phyloP scores from a whole-genome alignment of 495 filamentous ascomycete genomes.

The Lophiotrema nucula region DNA sequence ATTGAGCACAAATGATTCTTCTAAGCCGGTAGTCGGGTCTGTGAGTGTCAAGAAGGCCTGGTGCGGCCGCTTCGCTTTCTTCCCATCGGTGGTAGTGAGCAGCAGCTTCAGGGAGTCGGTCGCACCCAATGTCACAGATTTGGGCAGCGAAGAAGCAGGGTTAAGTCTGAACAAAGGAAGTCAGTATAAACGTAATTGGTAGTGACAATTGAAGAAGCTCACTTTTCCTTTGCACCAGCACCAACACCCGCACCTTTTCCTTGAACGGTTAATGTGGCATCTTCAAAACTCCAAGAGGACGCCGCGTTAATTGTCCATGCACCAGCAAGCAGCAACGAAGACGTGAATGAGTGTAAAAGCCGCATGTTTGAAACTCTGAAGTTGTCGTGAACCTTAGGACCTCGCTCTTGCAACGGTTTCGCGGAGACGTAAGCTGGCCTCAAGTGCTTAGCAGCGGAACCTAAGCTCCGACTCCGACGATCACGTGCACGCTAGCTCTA shows the following conservation, averaged over 20 bases:
- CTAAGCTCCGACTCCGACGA: background rate
- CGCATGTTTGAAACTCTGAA: conserved; percentile 22
- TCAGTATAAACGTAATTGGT: conserved; percentile 9
- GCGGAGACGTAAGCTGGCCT: background rate
- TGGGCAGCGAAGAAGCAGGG: conserved; percentile 60
- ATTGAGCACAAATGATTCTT: conserved; percentile 82
- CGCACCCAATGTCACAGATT: conserved; percentile 62
- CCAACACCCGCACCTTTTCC: conserved; percentile 66
- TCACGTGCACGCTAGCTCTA: too few species aligned
- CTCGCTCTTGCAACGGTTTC: too few species aligned
- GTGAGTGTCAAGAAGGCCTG: conserved; percentile 86
- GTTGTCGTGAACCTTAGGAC: conserved; percentile 2
- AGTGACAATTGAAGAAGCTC: too few species aligned
- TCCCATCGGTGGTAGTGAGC: conserved; percentile 76
- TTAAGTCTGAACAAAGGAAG: conserved; percentile 54
- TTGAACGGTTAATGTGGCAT: conserved; percentile 76
- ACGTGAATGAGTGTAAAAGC: conserved; percentile 43
- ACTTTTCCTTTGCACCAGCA: conserved; percentile 71
- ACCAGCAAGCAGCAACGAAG: conserved; percentile 40
- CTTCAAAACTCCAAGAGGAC: conserved; percentile 79
- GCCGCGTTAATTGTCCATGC: conserved; percentile 50
- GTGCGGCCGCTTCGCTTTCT: conserved; percentile 78
- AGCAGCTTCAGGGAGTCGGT: conserved; percentile 77
- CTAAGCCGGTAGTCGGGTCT: conserved; percentile 70
- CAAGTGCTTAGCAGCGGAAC: background rate